A percentile compares a stretch with the other conserved stretches of the same genome.
Conservation (phyloP, 2,329 filamentous ascomycete species). For the Cytospora leucostoma region DNA sequence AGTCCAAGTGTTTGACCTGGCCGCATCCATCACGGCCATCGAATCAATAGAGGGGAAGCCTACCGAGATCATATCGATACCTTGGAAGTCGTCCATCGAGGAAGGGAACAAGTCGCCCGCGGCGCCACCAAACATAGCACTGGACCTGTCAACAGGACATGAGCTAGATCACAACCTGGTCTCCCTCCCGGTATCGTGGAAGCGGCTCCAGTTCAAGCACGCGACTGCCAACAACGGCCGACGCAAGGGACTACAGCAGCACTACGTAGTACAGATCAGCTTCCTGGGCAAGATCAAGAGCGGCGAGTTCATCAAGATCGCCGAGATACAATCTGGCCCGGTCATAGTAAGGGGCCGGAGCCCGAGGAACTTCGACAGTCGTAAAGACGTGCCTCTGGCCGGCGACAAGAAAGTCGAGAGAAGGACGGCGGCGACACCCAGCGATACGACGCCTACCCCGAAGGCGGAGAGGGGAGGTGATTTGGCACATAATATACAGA, state of each 20-base stretch:
- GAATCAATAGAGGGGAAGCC: constrained; percentile 91
- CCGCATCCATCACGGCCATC: constrained; percentile 79
- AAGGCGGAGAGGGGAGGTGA: constrained; percentile 30
- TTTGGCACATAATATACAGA: constrained; percentile 34
- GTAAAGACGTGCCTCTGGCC: constrained; percentile 79
- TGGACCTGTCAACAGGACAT: constrained; percentile 60
- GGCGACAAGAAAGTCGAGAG: constrained; percentile 51
- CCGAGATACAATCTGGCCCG: constrained; percentile 86
- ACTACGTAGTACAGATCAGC: constrained; percentile 87
- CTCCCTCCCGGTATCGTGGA: constrained; percentile 86
- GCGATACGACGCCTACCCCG: constrained; percentile 29
- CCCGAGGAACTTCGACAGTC: constrained; percentile 89
- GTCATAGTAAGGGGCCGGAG: constrained; percentile 93
- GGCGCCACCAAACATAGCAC: constrained; percentile 54
- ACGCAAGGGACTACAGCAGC: constrained; percentile 90
- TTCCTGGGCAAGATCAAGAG: constrained; percentile 73
- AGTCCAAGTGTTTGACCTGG: constrained; percentile 74
- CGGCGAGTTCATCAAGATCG: constrained; percentile 70
- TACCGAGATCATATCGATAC: constrained; percentile 94
- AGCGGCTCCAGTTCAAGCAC: constrained; percentile 91
- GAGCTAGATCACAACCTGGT: constrained; percentile 78
- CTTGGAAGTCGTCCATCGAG: constrained; percentile 74
- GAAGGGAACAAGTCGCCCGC: constrained; percentile 53
- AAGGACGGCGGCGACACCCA: constrained; percentile 43
- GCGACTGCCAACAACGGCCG: constrained; percentile 95